Evolutionary conservation across 768 basidiomycete species (phyloP).

Genomic region (Boletus eberwhitei): DNA sequence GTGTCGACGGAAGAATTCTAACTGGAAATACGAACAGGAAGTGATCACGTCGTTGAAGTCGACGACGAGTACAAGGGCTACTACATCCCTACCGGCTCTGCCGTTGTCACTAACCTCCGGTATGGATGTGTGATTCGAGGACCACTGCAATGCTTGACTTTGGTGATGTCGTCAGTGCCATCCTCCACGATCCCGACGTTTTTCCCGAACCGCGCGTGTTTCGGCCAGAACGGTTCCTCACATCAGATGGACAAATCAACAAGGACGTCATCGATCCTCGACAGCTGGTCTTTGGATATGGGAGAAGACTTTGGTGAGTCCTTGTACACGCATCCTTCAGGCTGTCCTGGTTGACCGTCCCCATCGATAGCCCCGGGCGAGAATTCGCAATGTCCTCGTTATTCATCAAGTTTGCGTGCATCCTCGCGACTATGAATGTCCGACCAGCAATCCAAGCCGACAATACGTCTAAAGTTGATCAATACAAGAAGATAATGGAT

Average conservation of each 20-base stretch:
- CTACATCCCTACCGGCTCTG: not conserved
- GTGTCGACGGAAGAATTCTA: no score
- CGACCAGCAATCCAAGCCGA: not conserved
- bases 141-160: not conserved
- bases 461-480: not conserved
- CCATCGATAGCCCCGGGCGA: not conserved
- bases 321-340: not conserved
- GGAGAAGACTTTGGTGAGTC: conserved; percentile 2
- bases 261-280: conserved; percentile 1
- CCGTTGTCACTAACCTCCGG: conserved; percentile 4
- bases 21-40: not conserved
- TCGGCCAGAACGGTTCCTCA: conserved; percentile 45
- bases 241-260: conserved; percentile 2
- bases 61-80: conserved; percentile 6
- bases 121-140: not conserved
- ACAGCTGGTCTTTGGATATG: conserved; percentile 2
- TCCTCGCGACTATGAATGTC: not conserved
- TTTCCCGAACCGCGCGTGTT: conserved; percentile 57
- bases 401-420: conserved; percentile 6
- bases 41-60: not conserved
- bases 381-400: conserved; percentile 4
- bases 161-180: conserved; percentile 22
- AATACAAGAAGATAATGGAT: not conserved
- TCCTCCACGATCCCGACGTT: conserved; percentile 49
- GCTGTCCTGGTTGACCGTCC: not conserved